Base-by-base conservation (phyloP, 805 yeast genomes). In the Pichia rugopelliculosa region DNA sequence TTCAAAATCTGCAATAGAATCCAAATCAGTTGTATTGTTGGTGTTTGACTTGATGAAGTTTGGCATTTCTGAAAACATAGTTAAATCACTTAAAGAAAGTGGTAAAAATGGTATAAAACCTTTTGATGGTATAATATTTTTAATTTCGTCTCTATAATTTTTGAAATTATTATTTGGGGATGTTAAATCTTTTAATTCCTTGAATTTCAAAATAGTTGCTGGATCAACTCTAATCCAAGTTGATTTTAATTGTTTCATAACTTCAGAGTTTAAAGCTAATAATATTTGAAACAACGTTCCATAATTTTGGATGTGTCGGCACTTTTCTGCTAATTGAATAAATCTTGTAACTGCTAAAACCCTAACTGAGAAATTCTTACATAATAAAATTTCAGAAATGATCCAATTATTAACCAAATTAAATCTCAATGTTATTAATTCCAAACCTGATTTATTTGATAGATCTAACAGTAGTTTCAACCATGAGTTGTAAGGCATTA, bases 61-160 rank as follows among this genome's bases (percentile, higher is more conserved):
- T 0, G 84, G 79, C 50, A 82, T 65, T 53, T 81, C 84, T 3
- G 82, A 76, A 61, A 87, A 88, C 58, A 84, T 78, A 0, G 87
- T 79, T 56, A 91, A 71, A 61, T 91, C 98, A 4, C 90, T 82
- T 41, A 91, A 64, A 57, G 87, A 89, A 26, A 91, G 71, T 1
- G 95, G 96, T 45, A 90, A 77, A 62, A 90, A 91, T 21, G 99
- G 98, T 44, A 91, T 80, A 56, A 95, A 82, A 3, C 98, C 98
- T 49, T 70, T 71, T 6, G 82, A 70, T 21, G 83, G 79, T 47
- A 74, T 74, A 42, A 84, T 69, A 18, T 53, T 51, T 37, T 75
- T 78, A 50, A 87, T 72, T 49, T 80, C 80, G 36, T 73, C 61
- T 53, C 97, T 73, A 51, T 91, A 73, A 45, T 76, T 75, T 44